Base-by-base conservation (phyloP, 768 basidiomycete species). In the Suillus bovinus region DNA sequence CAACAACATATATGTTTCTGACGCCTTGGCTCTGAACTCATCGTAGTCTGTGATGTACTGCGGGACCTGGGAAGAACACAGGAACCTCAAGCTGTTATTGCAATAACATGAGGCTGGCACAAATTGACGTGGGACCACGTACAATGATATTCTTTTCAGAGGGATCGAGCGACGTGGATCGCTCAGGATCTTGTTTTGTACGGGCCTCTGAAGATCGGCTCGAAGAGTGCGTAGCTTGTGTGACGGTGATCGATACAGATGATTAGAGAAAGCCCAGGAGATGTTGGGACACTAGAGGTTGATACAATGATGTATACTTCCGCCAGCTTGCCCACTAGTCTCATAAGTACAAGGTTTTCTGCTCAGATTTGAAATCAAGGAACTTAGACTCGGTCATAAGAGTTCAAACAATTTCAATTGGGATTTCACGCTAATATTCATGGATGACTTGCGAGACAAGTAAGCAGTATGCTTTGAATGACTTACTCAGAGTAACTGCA, bases 11-110 rank as follows among this genome's bases (percentile, higher is more conserved):
- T 63, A 93, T 83, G 58, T 84, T 80, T 63, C 85, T 82, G 69
- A 93, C 77, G 13, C 91, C 74, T 92, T 94, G 4, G 79, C 83
- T 76, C 86, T 87, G 84, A 91, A 91, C 70, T 87, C 78, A 16
- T 87, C 82, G 73, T 84, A 89, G 59, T 81, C 80, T 60, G 81
- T 72, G 65, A 94, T 82, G 77, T 89, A 94, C 11, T 80, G 77
- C 0, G 84, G 86, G 27, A 88, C 74, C 67, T 91, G 88, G 11
- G 76, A 78, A 59, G 76, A 91, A 93, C 8, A 89, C 90, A 0
- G 92, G 90, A 34, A 92, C 88, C 14, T 87, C 86, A 61, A 93
- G 80, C 88, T 89, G 58, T 3, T 59, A 31, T 29, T 0, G 0
- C 16, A 46, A 22, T 20, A 50, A 46, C 8, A 22, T 55, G 16